A percentile compares a stretch with the other conserved stretches of the same genome.
These are phyloP conservation scores for Xanthoconium stramineum DNA, from an alignment of 768 basidiomycete species.

Conservation along the genomic window DNA sequence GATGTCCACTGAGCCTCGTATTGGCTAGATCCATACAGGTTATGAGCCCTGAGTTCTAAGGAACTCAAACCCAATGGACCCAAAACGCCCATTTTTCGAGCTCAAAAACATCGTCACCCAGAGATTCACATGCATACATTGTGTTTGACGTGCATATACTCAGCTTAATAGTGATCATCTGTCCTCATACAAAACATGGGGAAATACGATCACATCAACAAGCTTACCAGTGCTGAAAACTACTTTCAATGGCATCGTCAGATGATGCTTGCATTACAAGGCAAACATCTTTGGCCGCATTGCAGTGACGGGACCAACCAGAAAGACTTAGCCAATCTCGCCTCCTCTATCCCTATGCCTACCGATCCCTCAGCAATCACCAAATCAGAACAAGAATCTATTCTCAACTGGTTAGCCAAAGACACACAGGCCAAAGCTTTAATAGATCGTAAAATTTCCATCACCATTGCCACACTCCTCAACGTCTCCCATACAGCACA, in stretches of 20 bases:
- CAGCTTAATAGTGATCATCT: too few relatives aligned
- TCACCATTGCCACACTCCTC: rapidly evolving
- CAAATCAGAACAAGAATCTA: neutral
- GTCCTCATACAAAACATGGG: too few relatives aligned
- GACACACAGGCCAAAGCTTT: constrained; percentile 1
- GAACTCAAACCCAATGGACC: too few relatives aligned
- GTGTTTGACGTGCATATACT: too few relatives aligned
- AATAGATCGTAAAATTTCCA: neutral
- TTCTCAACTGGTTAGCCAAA: neutral
- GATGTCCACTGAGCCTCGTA: too few relatives aligned
- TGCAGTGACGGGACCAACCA: neutral
- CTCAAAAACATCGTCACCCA: too few relatives aligned
- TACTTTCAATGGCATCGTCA: neutral
- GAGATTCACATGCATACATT: too few relatives aligned
- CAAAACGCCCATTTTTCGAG: too few relatives aligned
- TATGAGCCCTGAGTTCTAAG: too few relatives aligned
- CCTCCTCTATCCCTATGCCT: neutral
- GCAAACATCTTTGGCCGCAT: constrained; percentile 1
- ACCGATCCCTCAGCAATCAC: neutral
- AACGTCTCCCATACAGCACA: neutral
- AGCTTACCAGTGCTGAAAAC: too few relatives aligned
- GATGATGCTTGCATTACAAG: neutral
- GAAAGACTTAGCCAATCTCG: neutral
- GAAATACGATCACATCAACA: too few relatives aligned
- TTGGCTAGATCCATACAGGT: too few relatives aligned